phyloP scores from a whole-genome alignment of 2,329 filamentous ascomycete genomes.

The Stenocarpella maydis region DNA sequence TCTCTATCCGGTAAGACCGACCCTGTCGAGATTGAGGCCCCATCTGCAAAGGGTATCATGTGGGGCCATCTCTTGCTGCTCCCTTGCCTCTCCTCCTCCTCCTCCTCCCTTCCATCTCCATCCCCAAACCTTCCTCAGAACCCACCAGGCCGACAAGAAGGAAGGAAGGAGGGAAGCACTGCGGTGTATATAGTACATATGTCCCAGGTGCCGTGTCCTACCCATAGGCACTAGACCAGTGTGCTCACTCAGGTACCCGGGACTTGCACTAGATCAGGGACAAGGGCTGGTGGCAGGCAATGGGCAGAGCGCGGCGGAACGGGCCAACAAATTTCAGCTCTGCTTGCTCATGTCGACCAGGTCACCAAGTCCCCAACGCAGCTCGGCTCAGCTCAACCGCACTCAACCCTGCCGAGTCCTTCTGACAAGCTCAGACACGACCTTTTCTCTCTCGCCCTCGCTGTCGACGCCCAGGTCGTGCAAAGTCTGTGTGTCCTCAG shows the following conservation, averaged over 20 bases:
- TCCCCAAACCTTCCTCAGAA: neutral
- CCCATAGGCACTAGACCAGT: neutral
- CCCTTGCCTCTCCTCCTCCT: neutral
- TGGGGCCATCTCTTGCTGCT: neutral
- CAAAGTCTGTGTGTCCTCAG: neutral
- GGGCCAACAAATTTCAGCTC: conserved; percentile 4
- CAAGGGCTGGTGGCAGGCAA: neutral
- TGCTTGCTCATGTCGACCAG: neutral
- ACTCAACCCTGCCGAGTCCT: neutral
- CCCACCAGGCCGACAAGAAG: neutral
- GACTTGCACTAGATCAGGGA: neutral
- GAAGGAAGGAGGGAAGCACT: neutral
- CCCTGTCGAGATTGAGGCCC: neutral
- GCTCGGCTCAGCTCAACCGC: neutral
- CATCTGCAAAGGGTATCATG: conserved; percentile 11
- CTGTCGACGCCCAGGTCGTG: too few relatives aligned
- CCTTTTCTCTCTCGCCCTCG: neutral
- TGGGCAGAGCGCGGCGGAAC: neutral
- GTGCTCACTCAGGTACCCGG: too few relatives aligned
- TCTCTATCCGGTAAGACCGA: conserved; percentile 12
- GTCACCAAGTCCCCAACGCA: too few relatives aligned
- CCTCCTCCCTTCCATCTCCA: neutral
- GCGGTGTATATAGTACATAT: neutral
- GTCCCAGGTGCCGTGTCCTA: neutral
- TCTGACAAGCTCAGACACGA: neutral